Evolutionary conservation across 306 rosid genomes (phyloP), one percentile per base, ranked within the genome.

Genomic region (Quercus glauca): DNA sequence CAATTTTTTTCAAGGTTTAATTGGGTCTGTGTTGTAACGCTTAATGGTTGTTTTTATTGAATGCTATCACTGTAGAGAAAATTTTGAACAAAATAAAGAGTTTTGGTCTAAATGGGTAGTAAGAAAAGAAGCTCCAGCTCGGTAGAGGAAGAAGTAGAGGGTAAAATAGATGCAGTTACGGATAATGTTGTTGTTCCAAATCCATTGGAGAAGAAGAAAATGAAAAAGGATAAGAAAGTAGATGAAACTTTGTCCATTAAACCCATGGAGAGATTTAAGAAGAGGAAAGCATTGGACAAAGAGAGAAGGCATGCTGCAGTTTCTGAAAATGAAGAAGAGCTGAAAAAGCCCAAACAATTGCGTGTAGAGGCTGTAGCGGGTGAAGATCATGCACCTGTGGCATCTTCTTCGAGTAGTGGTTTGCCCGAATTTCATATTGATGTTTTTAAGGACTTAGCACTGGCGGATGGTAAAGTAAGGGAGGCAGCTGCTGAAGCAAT

Each of bases 371-470:
- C 73, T 14, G 86, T 79, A 67, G 71, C 78, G 10, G 74, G 25
- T 23, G 85, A 52, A 20, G 28, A 21, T 23, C 59, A 53, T 63
- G 69, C 71, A 19, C 65, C 81, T 0, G 6, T 49, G 6, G 77
- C 49, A 1, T 77, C 83, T 57, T 86, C 85, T 13, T 56, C 87
- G 0, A 75, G 86, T 21, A 25, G 74, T 37, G 67, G 71, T 64
- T 80, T 85, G 20, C 97, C 96, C 3, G 94, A 90, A 89, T 90
- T 95, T 71, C 99, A 95, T 82, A 92, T 95, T 73, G 90, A 90
- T 12, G 98, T 95, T 78, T 95, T 95, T 81, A 95, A 90, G 90
- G 98, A 93, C 85, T 86, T 95, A 80, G 90, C 94, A 5, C 85
- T 83, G 4, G 91, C 84, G 4, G 75, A 85, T 7, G 91, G 68